A percentile compares a stretch with the other conserved stretches of the same genome.
These are phyloP conservation scores for Ilex asprella DNA, from an alignment of 257 asterid genomes.

Conservation along the genomic window DNA sequence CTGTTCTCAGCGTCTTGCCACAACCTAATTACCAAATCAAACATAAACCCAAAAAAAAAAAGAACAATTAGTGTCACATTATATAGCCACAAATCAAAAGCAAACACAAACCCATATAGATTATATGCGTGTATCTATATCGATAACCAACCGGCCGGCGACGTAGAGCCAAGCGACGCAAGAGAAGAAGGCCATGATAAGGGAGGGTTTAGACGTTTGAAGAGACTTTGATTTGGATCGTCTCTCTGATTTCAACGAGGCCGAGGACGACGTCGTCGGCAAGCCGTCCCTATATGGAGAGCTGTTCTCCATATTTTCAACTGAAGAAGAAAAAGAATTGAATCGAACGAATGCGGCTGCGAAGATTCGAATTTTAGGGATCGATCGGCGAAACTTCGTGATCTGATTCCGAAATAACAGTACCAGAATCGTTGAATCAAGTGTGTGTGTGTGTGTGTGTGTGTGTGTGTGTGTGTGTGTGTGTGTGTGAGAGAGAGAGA, in stretches of 20 bases:
- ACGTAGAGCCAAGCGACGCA: conserved; percentile 91
- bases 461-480: too few relatives aligned
- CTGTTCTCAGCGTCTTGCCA: conserved; percentile 96
- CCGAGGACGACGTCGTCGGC: conserved; percentile 46
- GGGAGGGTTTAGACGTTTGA: conserved; percentile 60
- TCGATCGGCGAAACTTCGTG: too few relatives aligned
- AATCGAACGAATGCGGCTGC: too few relatives aligned
- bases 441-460: too few relatives aligned
- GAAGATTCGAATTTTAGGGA: too few relatives aligned
- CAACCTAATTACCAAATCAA: conserved; percentile 36
- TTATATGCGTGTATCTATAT: neutral
- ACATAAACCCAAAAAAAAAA: neutral
- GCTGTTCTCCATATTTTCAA: conserved; percentile 39
- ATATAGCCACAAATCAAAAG: neutral
- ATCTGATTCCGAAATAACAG: too few relatives aligned
- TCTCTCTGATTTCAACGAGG: conserved; percentile 54
- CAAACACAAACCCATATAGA: neutral
- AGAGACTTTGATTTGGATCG: conserved; percentile 62
- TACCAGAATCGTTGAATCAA: too few relatives aligned
- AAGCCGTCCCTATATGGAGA: conserved; percentile 12
- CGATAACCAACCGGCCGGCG: conserved; percentile 60
- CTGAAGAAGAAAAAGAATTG: too few relatives aligned
- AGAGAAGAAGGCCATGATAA: conserved; percentile 56
- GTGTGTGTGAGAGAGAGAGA: too few relatives aligned
- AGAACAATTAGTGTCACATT: neutral